A percentile compares a stretch with the other conserved stretches of the same genome.
Conservation (phyloP, 192 early-diverging fungal species). For the Coemansia sp. region DNA sequence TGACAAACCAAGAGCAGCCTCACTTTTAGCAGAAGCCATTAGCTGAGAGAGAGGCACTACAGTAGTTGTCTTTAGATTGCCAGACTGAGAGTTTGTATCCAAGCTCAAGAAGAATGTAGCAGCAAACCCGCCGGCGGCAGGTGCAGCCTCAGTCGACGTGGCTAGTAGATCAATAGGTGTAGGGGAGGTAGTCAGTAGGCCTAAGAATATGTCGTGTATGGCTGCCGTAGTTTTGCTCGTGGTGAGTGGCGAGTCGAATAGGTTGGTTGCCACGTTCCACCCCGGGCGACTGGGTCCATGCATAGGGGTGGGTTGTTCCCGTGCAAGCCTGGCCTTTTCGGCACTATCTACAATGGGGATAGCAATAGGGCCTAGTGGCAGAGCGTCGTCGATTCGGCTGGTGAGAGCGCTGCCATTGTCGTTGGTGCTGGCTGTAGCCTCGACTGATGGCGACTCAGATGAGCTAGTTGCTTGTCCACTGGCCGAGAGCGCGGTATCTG, state of each 20-base stretch:
- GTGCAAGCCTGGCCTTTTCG: background rate
- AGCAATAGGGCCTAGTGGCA: slow-evolving; percentile 23
- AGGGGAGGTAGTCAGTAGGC: background rate
- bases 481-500: background rate
- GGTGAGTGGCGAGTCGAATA: slow-evolving; percentile 25
- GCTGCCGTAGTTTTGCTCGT: background rate
- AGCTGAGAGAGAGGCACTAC: slow-evolving; percentile 41
- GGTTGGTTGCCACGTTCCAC: slow-evolving; percentile 11
- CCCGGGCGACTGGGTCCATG: slow-evolving; percentile 10
- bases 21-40: slow-evolving; percentile 26
- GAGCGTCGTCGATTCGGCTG: slow-evolving; percentile 9
- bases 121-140: slow-evolving; percentile 26
- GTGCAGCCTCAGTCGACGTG: background rate
- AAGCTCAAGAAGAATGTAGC: slow-evolving; percentile 44
- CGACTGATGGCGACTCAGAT: background rate
- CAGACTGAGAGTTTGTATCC: slow-evolving; percentile 24
- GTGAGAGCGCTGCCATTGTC: background rate
- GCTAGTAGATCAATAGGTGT: background rate
- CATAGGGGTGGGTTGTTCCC: background rate
- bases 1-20: background rate
- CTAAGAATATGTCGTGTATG: background rate
- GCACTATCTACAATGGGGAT: slow-evolving; percentile 38
- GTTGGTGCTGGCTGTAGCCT: background rate
- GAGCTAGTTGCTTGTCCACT: background rate
- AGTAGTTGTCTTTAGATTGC: slow-evolving; percentile 19